A percentile compares a stretch with the other conserved stretches of the same genome.
These are phyloP conservation scores for Calonectria fujianensis DNA, from an alignment of 2,329 filamentous ascomycete genomes.

Conservation along the genomic window DNA sequence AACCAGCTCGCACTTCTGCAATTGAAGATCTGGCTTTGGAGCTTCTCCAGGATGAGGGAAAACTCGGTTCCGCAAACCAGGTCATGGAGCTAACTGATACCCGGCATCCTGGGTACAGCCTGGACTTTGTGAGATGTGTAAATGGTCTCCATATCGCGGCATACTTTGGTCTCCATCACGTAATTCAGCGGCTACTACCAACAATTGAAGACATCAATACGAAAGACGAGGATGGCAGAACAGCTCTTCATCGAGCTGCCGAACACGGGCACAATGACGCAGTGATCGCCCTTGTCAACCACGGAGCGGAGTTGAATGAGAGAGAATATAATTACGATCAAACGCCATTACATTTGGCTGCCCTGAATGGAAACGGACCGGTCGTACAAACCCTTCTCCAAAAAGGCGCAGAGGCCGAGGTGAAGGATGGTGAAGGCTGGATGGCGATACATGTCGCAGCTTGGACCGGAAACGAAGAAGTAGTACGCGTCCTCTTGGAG, in stretches of 20 bases:
- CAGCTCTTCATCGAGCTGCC: not conserved
- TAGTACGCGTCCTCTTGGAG: not conserved
- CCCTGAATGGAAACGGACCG: not conserved
- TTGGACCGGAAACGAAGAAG: not conserved
- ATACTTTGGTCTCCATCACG: not conserved
- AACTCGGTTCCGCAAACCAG: not conserved
- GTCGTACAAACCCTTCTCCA: not conserved
- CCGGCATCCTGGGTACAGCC: not conserved
- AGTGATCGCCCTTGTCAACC: not conserved
- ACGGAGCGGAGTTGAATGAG: not conserved
- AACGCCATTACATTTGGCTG: not conserved
- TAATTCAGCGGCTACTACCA: not conserved
- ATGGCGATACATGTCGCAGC: not conserved
- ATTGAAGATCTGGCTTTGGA: not conserved
- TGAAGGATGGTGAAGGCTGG: not conserved
- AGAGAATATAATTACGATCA: not conserved
- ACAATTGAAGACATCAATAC: not conserved
- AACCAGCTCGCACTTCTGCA: not conserved
- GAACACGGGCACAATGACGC: not conserved
- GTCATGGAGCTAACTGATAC: not conserved
- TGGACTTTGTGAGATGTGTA: not conserved
- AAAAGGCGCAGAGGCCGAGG: not conserved
- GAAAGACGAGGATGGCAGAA: not conserved
- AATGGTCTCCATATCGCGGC: not conserved
- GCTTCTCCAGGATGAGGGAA: not conserved